Evolutionary conservation across 2,329 filamentous ascomycete genomes (phyloP), one percentile per base, ranked within the genome.

Genomic region (Epichloe sylvatica): DNA sequence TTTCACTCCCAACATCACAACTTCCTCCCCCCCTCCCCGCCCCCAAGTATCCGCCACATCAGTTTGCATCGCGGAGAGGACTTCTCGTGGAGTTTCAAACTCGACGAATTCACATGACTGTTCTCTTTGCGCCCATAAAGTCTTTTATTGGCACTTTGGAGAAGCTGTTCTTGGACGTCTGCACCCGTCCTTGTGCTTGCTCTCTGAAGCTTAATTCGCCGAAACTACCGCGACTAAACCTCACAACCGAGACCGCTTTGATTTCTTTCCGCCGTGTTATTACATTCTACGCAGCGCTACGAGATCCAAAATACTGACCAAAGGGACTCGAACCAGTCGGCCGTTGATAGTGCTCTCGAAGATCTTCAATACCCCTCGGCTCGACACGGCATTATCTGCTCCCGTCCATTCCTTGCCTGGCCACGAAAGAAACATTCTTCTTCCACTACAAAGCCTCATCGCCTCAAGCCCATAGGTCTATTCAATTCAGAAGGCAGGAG

Each of bases 141-240:
- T 12, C 34, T n/a, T 45, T 25, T 43, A 45, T 51, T 46, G 50
- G 39, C 51, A 35, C 43, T 42, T 43, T 45, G 37, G 40, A 25
- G 37, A 45, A 67, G 61, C 65, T 67, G 56, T 61, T 62, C 56
- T 53, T 58, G 60, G 64, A 60, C 65, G 67, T 65, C 65, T 70
- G 67, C 67, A 70, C 67, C 58, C 64, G 64, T 62, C 62, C 62
- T 61, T 52, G 61, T 56, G 63, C 57, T 55, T 25, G 44, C 50
- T 50, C 44, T 50, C 54, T 55, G 55, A 50, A 50, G 47, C 50
- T 54, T 49, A 11, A 38, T 40, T 45, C 23, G 17, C 36, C 47
- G 35, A 45, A 30, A 9, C 35, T 15, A 45, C 25, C 41, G 21
- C 34, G 36, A 45, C 17, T 51, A 35, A 48, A 45, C 43, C 40